Evolutionary conservation across 139 green algal species (phyloP).

Genomic region (Chlamydomonas asymmetrica): DNA sequence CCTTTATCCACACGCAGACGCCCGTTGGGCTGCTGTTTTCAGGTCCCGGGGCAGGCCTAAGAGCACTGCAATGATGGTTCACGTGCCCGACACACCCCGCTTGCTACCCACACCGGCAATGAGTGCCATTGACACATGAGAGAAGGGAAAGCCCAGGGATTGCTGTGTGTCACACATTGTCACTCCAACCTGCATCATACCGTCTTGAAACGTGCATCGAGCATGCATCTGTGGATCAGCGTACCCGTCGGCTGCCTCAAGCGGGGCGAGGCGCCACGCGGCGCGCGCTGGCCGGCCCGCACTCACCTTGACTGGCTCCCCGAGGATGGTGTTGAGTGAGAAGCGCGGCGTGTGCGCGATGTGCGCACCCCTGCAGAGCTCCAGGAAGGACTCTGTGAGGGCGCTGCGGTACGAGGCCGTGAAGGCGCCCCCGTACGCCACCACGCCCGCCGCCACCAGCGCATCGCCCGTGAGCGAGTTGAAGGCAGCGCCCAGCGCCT

Average conservation of each 20-base stretch:
- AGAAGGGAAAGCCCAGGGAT: neutral
- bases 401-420: conserved; percentile 58
- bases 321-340: conserved; percentile 52
- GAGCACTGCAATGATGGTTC: too few species aligned
- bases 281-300: too few species aligned
- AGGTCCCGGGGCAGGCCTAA: too few species aligned
- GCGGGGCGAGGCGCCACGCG: neutral
- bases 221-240: too few species aligned
- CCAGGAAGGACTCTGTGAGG: conserved; percentile 51
- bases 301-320: conserved; percentile 55
- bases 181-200: neutral
- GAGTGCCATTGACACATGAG: neutral
- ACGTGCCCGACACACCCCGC: neutral
- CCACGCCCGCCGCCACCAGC: conserved; percentile 65
- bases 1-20: too few species aligned
- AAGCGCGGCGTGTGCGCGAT: conserved; percentile 57
- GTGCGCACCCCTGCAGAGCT: conserved; percentile 29
- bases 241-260: too few species aligned
- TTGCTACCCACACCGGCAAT: neutral
- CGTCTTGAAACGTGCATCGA: too few species aligned
- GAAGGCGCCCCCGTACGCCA: conserved; percentile 78
- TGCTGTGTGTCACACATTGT: too few species aligned
- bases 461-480: conserved; percentile 80
- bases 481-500: conserved; percentile 46
- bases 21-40: too few species aligned